Conservation (phyloP, 192 early-diverging fungal genomes). For the Ambispora gerdemannii region DNA sequence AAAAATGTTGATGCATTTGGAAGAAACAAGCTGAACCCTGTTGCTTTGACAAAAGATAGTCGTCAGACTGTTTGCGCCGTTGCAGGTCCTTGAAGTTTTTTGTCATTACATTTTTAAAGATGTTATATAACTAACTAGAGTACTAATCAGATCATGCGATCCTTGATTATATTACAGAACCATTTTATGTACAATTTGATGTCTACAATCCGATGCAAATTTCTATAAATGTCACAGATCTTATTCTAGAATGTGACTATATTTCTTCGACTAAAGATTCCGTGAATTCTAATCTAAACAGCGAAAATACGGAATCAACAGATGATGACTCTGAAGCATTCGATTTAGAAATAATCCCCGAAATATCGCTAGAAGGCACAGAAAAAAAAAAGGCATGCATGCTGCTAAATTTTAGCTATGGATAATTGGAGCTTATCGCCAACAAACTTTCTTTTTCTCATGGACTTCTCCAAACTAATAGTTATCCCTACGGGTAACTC, state of each 20-base stretch:
- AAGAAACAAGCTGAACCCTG: constrained; percentile 30
- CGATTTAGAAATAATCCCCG: constrained; percentile 56
- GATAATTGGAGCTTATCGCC: too few relatives aligned
- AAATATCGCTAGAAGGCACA: constrained; percentile 48
- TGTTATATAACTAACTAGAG: background rate
- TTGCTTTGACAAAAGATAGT: constrained; percentile 40
- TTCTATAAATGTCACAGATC: constrained; percentile 59
- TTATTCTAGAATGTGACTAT: constrained; percentile 59
- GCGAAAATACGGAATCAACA: constrained; percentile 18
- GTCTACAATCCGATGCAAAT: constrained; percentile 73
- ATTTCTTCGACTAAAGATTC: constrained; percentile 31
- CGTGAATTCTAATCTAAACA: constrained; percentile 30
- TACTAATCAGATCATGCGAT: background rate
- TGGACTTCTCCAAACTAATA: constrained; percentile 26
- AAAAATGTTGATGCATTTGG: constrained; percentile 33
- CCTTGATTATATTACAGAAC: constrained; percentile 49
- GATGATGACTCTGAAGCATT: constrained; percentile 47
- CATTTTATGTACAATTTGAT: constrained; percentile 61
- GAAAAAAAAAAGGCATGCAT: constrained; percentile 46
- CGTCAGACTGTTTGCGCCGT: constrained; percentile 67
- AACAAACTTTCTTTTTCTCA: too few relatives aligned
- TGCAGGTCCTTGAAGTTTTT: constrained; percentile 63
- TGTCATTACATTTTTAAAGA: too few relatives aligned
- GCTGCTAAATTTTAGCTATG: too few relatives aligned
- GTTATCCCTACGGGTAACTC: constrained; percentile 67